These are phyloP conservation scores for Globisporangium solare DNA, from an alignment of 352 stramenopile species.

Conservation along the genomic window DNA sequence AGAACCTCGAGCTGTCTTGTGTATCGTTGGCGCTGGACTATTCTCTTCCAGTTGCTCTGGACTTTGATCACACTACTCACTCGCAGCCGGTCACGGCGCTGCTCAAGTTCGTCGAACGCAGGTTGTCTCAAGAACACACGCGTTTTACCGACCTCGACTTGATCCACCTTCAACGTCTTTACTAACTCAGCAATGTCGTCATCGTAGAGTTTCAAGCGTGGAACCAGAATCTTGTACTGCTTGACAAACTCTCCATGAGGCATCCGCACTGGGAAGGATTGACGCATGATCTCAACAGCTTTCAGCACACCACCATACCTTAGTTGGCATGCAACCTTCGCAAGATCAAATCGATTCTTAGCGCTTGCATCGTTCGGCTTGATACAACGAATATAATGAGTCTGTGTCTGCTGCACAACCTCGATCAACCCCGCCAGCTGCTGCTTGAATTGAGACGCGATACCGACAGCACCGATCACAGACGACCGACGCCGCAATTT, in stretches of 20 bases:
- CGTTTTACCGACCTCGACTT: conserved; percentile 60
- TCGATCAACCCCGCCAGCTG: conserved; percentile 91
- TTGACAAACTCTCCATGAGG: conserved; percentile 55
- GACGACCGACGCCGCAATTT: conserved; percentile 64
- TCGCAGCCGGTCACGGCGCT: conserved; percentile 32
- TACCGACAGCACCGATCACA: conserved; percentile 60
- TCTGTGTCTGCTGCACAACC: conserved; percentile 92
- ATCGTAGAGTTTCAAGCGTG: not conserved
- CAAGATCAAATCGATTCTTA: conserved; percentile 84
- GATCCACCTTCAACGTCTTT: conserved; percentile 26
- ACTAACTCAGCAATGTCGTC: conserved; percentile 29
- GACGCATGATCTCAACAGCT: conserved; percentile 79
- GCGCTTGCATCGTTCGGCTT: conserved; percentile 97
- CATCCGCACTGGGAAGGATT: conserved; percentile 82
- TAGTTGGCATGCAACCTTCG: conserved; percentile 72
- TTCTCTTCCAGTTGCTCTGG: conserved; percentile 47
- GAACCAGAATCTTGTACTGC: conserved; percentile 28
- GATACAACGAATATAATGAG: conserved; percentile 98
- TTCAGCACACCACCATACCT: conserved; percentile 83
- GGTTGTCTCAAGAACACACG: conserved; percentile 66
- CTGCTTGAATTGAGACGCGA: conserved; percentile 92
- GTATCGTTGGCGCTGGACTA: conserved; percentile 26
- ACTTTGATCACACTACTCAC: conserved; percentile 25
- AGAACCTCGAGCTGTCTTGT: conserved; percentile 28
- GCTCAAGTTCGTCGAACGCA: conserved; percentile 61